phyloP scores from a whole-genome alignment of 257 asterid genomes.

The Vinca minor region DNA sequence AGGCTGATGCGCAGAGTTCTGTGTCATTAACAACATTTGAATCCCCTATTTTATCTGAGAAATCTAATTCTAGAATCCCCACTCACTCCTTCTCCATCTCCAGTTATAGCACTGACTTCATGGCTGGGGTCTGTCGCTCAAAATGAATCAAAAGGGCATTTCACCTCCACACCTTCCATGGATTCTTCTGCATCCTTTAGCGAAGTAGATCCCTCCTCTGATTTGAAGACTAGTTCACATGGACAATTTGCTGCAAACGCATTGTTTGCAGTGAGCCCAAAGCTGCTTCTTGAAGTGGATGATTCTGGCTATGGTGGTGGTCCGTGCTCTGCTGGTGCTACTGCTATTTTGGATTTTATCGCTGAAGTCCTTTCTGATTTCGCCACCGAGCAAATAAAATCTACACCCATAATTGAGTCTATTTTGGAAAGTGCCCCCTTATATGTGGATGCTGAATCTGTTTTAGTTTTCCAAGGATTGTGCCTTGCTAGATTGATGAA shows the following conservation, averaged over 20 bases:
- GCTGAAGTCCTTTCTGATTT: slow-evolving; percentile 90
- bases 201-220: slow-evolving; percentile 51
- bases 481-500: slow-evolving; percentile 91
- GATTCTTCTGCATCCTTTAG: slow-evolving; percentile 51
- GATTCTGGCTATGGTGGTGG: slow-evolving; percentile 99
- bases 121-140: slow-evolving; percentile 69
- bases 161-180: slow-evolving; percentile 52
- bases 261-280: slow-evolving; percentile 46
- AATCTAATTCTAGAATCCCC: slow-evolving; percentile 50
- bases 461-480: slow-evolving; percentile 86
- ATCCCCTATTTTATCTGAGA: slow-evolving; percentile 70
- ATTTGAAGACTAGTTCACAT: slow-evolving; percentile 47
- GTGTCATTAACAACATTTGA: slow-evolving; percentile 38
- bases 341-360: slow-evolving; percentile 83
- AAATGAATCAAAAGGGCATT: slow-evolving; percentile 48
- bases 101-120: slow-evolving; percentile 83
- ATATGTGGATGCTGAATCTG: slow-evolving; percentile 77
- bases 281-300: slow-evolving; percentile 82
- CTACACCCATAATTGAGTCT: slow-evolving; percentile 51
- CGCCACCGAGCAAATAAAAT: slow-evolving; percentile 80
- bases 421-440: slow-evolving; percentile 79
- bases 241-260: slow-evolving; percentile 42
- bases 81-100: slow-evolving; percentile 53
- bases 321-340: slow-evolving; percentile 95
- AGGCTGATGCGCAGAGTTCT: slow-evolving; percentile 56